Evolutionary conservation across 192 early-diverging fungal genomes (phyloP).

Genomic region (Dimargaris cristalligena): DNA sequence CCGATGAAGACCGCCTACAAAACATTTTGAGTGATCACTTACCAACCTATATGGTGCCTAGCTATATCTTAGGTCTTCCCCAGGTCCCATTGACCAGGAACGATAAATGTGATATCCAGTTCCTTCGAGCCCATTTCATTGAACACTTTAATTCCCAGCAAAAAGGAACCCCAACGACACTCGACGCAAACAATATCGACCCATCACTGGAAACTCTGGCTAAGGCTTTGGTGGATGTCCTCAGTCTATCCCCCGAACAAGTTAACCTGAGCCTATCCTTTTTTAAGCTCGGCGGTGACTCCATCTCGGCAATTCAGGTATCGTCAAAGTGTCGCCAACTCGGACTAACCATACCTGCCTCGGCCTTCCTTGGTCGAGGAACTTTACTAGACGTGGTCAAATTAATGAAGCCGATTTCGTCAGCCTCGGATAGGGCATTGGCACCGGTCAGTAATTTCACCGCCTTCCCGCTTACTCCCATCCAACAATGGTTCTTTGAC

Average conservation of each 20-base stretch:
- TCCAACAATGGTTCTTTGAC: conserved; percentile 8
- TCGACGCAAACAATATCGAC: background rate
- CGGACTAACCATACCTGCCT: background rate
- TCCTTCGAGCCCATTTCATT: background rate
- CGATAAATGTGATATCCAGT: background rate
- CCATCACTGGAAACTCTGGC: background rate
- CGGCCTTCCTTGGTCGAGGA: background rate
- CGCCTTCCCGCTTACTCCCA: background rate
- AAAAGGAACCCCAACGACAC: background rate
- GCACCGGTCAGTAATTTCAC: no score
- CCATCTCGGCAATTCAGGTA: background rate
- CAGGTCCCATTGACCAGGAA: background rate
- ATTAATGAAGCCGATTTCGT: background rate
- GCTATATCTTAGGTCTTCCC: background rate
- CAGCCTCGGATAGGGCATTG: background rate
- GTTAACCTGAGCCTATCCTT: background rate
- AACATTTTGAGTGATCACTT: background rate
- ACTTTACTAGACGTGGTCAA: background rate
- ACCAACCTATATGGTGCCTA: conserved; percentile 5
- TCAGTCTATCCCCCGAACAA: background rate
- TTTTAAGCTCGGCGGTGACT: conserved; percentile 6
- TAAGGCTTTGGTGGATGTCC: background rate
- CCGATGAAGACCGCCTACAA: background rate
- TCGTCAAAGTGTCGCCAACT: background rate
- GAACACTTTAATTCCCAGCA: background rate